Conservation (phyloP, 1,284 basidiomycete genomes). For the Ustilago tritici region DNA sequence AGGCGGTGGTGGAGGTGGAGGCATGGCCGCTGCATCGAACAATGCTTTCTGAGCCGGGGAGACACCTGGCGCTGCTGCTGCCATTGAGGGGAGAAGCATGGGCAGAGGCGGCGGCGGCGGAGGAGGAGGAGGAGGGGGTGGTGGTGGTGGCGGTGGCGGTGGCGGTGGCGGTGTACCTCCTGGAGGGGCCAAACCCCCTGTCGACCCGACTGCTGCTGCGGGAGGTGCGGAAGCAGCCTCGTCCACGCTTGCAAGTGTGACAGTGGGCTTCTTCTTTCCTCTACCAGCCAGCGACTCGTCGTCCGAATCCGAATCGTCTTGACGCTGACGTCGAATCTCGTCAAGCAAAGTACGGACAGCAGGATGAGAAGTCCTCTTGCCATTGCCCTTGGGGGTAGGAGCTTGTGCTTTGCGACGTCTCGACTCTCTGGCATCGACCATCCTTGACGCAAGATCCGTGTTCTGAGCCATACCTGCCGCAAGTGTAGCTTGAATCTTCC, state of each 20-base stretch:
- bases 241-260: constrained; percentile 19
- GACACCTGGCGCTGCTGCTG: constrained; percentile 20
- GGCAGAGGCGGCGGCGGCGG: constrained; percentile 47
- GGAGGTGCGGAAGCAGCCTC: constrained; percentile 31
- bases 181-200: constrained; percentile 16
- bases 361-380: constrained; percentile 45
- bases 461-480: constrained; percentile 67
- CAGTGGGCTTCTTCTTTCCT: constrained; percentile 38
- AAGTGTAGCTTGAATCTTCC: constrained; percentile 67
- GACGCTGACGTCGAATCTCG: constrained; percentile 57
- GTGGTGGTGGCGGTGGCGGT: constrained; percentile 30
- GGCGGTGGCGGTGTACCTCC: constrained; percentile 21
- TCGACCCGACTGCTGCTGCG: background rate
- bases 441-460: constrained; percentile 61
- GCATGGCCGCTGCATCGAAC: constrained; percentile 43
- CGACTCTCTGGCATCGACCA: constrained; percentile 65
- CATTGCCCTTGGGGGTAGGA: constrained; percentile 11
- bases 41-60: constrained; percentile 24
- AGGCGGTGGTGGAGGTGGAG: constrained; percentile 55
- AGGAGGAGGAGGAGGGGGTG: constrained; percentile 30
- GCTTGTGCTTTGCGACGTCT: constrained; percentile 40
- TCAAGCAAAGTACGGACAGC: constrained; percentile 55
- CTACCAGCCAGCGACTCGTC: constrained; percentile 42
- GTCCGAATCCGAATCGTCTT: constrained; percentile 52
- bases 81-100: constrained; percentile 29